Evolutionary conservation across 257 asterid genomes (phyloP).

Genomic region (Solanum chmielewskii): DNA sequence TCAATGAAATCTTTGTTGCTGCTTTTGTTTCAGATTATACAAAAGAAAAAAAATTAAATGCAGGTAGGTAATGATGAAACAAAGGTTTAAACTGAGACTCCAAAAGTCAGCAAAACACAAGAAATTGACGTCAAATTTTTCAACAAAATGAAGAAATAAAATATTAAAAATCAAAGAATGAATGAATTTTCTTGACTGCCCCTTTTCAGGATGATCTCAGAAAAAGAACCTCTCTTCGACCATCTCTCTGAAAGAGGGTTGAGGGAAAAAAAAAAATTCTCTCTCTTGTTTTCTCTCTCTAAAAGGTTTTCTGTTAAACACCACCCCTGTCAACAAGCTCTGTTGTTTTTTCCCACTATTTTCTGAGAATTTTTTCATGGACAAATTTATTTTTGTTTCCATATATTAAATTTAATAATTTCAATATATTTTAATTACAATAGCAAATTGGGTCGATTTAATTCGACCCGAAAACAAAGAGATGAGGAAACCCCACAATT

Average conservation of each 20-base stretch:
- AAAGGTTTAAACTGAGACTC: not conserved
- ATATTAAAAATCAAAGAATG: not conserved
- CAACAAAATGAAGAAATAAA: not conserved
- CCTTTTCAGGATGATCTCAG: constrained; percentile 84
- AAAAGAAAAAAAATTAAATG: not conserved
- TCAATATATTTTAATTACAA: too few species aligned
- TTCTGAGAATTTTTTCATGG: not conserved
- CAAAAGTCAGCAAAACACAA: not conserved
- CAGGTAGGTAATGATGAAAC: not conserved
- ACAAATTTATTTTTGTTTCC: not conserved
- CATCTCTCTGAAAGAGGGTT: constrained; percentile 69
- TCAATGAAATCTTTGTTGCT: constrained; percentile 11
- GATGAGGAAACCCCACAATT: not conserved
- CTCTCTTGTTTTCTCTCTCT: constrained; percentile 26
- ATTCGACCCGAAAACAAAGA: not conserved
- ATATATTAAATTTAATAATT: not conserved
- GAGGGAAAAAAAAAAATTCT: not conserved
- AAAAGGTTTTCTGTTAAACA: constrained; percentile 25
- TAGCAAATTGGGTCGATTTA: not conserved
- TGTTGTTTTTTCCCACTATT: constrained; percentile 2
- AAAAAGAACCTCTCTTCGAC: constrained; percentile 68
- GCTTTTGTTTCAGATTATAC: not conserved
- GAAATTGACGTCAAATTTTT: not conserved
- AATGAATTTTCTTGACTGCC: constrained; percentile 38
- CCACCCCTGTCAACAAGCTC: not conserved